phyloP scores from a whole-genome alignment of 441 rosid species.

The Populus trichocarpa region DNA sequence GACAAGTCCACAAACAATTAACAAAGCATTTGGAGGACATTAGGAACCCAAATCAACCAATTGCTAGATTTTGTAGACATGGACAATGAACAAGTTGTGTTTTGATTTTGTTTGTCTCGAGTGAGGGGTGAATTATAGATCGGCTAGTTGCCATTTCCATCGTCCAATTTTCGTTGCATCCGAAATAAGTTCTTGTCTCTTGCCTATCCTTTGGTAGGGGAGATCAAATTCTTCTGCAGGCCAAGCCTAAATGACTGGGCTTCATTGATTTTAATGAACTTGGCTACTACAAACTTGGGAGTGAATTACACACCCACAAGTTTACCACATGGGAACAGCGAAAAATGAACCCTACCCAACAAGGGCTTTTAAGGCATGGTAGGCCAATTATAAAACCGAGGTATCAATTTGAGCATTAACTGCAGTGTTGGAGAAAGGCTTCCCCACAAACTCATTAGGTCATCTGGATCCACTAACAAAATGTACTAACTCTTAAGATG shows the following conservation, averaged over 20 bases:
- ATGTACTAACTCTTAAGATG: not conserved
- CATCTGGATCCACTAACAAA: not conserved
- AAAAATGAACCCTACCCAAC: too few relatives aligned
- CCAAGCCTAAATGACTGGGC: not conserved
- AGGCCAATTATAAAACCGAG: not conserved
- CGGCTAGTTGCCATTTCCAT: not conserved
- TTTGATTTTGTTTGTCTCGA: not conserved
- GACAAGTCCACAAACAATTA: not conserved
- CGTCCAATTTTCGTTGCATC: not conserved
- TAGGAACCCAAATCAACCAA: not conserved
- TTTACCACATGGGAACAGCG: not conserved
- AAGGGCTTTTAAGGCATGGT: too few relatives aligned
- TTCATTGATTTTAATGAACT: too few relatives aligned
- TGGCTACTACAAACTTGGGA: too few relatives aligned
- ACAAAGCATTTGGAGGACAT: not conserved
- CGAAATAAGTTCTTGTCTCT: too few relatives aligned
- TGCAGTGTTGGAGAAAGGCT: not conserved
- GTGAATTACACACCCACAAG: too few relatives aligned
- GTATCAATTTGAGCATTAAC: too few relatives aligned
- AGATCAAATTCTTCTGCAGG: too few relatives aligned
- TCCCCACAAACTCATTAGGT: not conserved
- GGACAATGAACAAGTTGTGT: not conserved
- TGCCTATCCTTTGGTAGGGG: too few relatives aligned
- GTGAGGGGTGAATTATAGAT: not conserved
- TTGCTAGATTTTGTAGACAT: not conserved